Percentiles rank a stretch among this genome's conserved stretches.
Conservation (phyloP, 192 early-diverging fungal species). For the Thamnidium elegans region DNA sequence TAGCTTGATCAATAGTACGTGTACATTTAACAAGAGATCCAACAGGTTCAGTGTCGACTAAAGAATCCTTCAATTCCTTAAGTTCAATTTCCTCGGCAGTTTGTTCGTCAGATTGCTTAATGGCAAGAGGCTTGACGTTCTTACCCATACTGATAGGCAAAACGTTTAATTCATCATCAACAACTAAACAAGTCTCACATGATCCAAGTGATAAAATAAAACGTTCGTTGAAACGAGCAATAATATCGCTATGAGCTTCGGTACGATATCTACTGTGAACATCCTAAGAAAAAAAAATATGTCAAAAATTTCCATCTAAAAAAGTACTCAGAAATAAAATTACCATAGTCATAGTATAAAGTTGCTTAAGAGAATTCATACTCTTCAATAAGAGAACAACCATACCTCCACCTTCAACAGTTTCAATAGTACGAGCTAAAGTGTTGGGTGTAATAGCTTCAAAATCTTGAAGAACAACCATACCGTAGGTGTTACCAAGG, state of each 20-base stretch:
- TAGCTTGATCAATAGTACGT: conserved; percentile 93
- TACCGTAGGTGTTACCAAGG: conserved; percentile 96
- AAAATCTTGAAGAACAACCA: conserved; percentile 98
- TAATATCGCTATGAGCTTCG: conserved; percentile 89
- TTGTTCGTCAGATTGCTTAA: conserved; percentile 50
- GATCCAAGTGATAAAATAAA: conserved; percentile 92
- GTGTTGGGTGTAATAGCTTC: conserved; percentile 98
- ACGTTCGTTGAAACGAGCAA: conserved; percentile 96
- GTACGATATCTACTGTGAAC: conserved; percentile 95
- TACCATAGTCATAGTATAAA: conserved; percentile 98
- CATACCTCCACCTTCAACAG: conserved; percentile 96
- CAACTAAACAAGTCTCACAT: conserved; percentile 86
- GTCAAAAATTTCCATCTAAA: background rate
- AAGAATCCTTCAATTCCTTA: conserved; percentile 75
- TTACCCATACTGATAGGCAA: conserved; percentile 91
- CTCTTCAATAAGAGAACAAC: conserved; percentile 91
- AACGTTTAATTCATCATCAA: conserved; percentile 98
- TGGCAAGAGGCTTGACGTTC: conserved; percentile 84
- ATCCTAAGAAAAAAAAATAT: conserved; percentile 52
- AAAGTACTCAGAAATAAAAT: background rate
- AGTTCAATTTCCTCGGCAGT: conserved; percentile 64
- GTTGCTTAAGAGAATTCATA: conserved; percentile 94
- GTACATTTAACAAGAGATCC: conserved; percentile 78
- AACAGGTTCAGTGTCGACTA: conserved; percentile 89
- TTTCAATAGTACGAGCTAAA: conserved; percentile 95